Evolutionary conservation across 169 alveolate genomes (phyloP).

Genomic region (Hepatocystis sp.): DNA sequence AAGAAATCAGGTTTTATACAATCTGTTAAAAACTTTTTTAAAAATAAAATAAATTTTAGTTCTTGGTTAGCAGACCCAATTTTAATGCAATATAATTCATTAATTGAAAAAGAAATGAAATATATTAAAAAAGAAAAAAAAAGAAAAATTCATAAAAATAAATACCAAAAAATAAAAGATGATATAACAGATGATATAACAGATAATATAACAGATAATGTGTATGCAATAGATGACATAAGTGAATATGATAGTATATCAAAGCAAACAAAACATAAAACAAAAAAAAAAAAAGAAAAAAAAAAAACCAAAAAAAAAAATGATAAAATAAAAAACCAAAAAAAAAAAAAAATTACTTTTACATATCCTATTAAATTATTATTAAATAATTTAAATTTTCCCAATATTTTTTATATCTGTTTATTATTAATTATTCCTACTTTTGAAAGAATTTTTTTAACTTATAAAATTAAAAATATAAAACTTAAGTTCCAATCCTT

Average conservation of each 20-base stretch:
- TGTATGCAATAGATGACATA: not conserved
- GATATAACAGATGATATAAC: no score
- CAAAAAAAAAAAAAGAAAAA: not conserved
- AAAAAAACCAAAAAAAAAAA: not conserved
- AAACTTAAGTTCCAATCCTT: constrained; percentile 21
- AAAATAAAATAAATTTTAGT: constrained; percentile 1
- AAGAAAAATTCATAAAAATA: constrained; percentile 2
- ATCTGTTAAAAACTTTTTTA: no score
- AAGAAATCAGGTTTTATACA: no score
- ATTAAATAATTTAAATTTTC: constrained; percentile 67
- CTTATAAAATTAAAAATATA: constrained; percentile 72
- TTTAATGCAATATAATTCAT: constrained; percentile 18
- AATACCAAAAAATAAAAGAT: not conserved
- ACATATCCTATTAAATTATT: constrained; percentile 66
- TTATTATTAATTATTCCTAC: constrained; percentile 73
- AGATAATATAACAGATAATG: no score
- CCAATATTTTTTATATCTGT: constrained; percentile 70
- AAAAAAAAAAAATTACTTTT: constrained; percentile 33
- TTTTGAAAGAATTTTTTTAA: constrained; percentile 75
- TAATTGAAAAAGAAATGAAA: constrained; percentile 35
- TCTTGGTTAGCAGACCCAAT: not conserved
- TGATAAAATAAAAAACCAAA: not conserved
- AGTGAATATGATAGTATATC: constrained; percentile 1
- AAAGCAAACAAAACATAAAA: not conserved
- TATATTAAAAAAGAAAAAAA: constrained; percentile 24